These are phyloP conservation scores for Candida insectorum DNA, from an alignment of 805 yeast species.

Conservation along the genomic window DNA sequence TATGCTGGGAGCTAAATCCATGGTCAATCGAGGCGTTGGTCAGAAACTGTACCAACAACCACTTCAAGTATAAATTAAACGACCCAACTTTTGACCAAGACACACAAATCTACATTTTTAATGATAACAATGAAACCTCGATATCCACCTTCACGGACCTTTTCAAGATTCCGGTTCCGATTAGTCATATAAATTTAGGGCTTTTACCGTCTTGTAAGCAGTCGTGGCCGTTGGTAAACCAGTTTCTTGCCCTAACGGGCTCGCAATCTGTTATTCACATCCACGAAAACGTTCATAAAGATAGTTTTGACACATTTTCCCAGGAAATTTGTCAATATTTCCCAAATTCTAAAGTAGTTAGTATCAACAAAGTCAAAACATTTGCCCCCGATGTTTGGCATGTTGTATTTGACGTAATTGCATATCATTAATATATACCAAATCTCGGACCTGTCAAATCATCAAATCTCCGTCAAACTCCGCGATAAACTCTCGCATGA, in stretches of 20 bases:
- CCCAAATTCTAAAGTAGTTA: conserved; percentile 1
- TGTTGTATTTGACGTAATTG: conserved; percentile 44
- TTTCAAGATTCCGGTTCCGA: conserved; percentile 6
- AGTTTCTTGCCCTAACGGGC: conserved; percentile 6
- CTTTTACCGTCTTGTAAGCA: conserved; percentile 67
- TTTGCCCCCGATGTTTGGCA: conserved; percentile 90
- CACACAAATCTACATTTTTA: conserved; percentile 47
- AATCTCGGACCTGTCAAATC: too few relatives aligned
- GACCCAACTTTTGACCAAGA: conserved; percentile 17
- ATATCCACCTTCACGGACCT: conserved; percentile 6
- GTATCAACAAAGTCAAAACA: conserved; percentile 56
- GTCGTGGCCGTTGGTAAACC: conserved; percentile 52
- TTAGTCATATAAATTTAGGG: conserved; percentile 73
- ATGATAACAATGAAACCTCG: conserved; percentile 60
- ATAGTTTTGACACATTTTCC: conserved; percentile 34
- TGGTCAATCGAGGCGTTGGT: conserved; percentile 76
- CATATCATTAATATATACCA: too few relatives aligned
- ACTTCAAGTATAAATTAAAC: conserved; percentile 34
- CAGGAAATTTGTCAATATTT: conserved; percentile 7
- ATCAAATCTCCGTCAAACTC: too few relatives aligned
- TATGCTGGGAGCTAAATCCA: conserved; percentile 82
- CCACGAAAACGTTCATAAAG: conserved; percentile 66
- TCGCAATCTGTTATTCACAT: conserved; percentile 48
- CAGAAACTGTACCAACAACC: conserved; percentile 50
- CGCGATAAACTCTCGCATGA: too few relatives aligned